Evolutionary conservation across 306 rosid genomes (phyloP), one percentile per base, ranked within the genome.

Genomic region (Hylodesmum podocarpum): DNA sequence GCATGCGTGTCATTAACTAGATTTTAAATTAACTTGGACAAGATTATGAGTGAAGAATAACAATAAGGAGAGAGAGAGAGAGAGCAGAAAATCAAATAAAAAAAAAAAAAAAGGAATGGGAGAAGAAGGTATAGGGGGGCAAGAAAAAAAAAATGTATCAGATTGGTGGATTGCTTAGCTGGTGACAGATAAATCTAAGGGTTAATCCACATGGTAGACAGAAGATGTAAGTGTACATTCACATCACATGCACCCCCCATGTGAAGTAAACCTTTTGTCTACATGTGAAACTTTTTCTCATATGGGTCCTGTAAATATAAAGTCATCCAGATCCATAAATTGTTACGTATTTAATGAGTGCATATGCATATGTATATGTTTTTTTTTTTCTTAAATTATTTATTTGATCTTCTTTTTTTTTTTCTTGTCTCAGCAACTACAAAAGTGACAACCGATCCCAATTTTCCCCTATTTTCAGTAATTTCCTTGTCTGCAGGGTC

Each of bases 171-270:
- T 75, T 85, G 96, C 87, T 90, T 84, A 88, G 97, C 96, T 91
- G 96, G 88, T 85, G 91, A 65, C 94, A 88, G 97, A 91, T 87
- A 87, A 91, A 91, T 85, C 63, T 15, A 75, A 76, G 89, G 87
- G 86, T 89, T 80, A 90, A 87, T 83, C 82, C 97, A 94, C 97
- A 91, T 90, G 97, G 96, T 78, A 87, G 92, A 92, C 93, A 88
- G 82, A 86, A 82, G 47, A 83, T 82, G 97, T 72, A 83, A 87
- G 89, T 87, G 90, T 87, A 71, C 89, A 89, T 87, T 88, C 97
- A 89, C 89, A 86, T 84, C 93, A 88, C 96, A 90, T 88, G 96
- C 87, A 83, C 82, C 74, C 77, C 92, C 82, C 96, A 90, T 90
- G 96, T 86, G 93, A 87, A 80, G 73, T 84, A 81, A 84, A 80